Evolutionary conservation across 306 rosid genomes (phyloP).

Genomic region (Oxytropis ochrocephala): DNA sequence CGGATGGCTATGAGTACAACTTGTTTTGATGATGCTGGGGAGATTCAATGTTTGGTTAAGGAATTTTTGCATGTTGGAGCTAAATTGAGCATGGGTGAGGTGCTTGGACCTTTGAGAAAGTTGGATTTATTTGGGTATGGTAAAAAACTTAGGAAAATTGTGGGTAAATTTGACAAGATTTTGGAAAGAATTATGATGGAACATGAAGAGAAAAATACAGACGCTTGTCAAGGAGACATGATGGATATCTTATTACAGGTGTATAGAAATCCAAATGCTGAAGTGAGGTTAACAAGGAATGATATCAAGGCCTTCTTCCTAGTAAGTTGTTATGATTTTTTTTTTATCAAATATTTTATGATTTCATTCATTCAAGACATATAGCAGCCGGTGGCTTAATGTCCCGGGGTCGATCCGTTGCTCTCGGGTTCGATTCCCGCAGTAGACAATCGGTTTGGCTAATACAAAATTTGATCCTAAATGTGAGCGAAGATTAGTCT

Average conservation of each 20-base stretch:
- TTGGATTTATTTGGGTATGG: slow-evolving; percentile 57
- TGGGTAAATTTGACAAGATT: slow-evolving; percentile 36
- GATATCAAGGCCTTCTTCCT: slow-evolving; percentile 61
- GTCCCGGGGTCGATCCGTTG: too few species aligned
- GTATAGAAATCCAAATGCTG: slow-evolving; percentile 38
- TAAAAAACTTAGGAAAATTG: slow-evolving; percentile 25
- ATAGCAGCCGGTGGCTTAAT: too few species aligned
- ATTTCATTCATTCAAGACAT: background rate
- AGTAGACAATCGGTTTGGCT: too few species aligned
- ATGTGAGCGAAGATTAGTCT: too few species aligned
- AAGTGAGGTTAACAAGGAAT: slow-evolving; percentile 39
- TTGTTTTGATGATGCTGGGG: slow-evolving; percentile 35
- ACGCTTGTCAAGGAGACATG: slow-evolving; percentile 22
- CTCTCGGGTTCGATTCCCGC: too few species aligned
- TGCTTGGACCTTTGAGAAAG: slow-evolving; percentile 47
- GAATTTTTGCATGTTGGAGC: slow-evolving; percentile 38
- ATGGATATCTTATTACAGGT: slow-evolving; percentile 53
- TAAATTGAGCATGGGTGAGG: slow-evolving; percentile 56
- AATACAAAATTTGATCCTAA: too few species aligned
- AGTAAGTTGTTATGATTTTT: slow-evolving; percentile 28
- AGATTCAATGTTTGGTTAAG: slow-evolving; percentile 28
- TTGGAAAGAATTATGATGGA: slow-evolving; percentile 47
- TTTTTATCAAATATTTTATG: background rate
- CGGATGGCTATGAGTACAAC: slow-evolving; percentile 53
- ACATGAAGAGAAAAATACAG: slow-evolving; percentile 30